Evolutionary conservation across 2,329 filamentous ascomycete genomes (phyloP), one percentile per base, ranked within the genome.

Genomic region (Periconia digitata): DNA sequence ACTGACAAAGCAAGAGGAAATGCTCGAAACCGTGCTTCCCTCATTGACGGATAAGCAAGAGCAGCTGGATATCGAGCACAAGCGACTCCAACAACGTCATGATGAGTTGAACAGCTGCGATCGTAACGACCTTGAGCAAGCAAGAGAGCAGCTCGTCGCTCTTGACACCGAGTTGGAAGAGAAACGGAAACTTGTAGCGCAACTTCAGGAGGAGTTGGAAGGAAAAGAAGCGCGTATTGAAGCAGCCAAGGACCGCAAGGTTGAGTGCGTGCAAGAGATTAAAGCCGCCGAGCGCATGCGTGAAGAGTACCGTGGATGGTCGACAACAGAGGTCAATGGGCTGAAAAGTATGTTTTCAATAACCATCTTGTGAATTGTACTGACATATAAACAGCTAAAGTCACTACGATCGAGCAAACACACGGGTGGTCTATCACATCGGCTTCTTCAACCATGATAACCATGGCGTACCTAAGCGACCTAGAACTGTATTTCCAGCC

Each of bases 301-400:
- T 53, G 91, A 96, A 67, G 89, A 95, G 62, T 95, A 88, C 67
- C 85, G 92, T 44, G 92, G 92, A 34, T 96, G 92, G 86, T 92
- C 86, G 47, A 83, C 86, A 44, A 85, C 81, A 22, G 94, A 97
- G 72, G 89, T 97, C 54, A 81, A 81, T 54, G 76, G 77, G 34
- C 77, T 95, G n/a, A 91, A 92, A 80, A 82, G 88, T 89, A 79
- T 66, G 76, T 16, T 12, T 21, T 16, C 3, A 16, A 27, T 15
- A 32, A 32, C 3, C 13, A 32, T 10, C n/a, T 15, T n/a, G n/a
- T n/a, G 8, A 10, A 8, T 5, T 6, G 2, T 40, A 43, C 74
- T 81, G 66, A 82, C 67, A 55, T 21, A 17, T 29, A 24, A 36
- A 46, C 60, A 90, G 87, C 74, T 39, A 84, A 81, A 52, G 85